Percentiles rank a stretch among this genome's conserved stretches.
These are phyloP conservation scores for Phytophthora boehmeriae DNA, from an alignment of 352 stramenopile species.

Conservation along the genomic window DNA sequence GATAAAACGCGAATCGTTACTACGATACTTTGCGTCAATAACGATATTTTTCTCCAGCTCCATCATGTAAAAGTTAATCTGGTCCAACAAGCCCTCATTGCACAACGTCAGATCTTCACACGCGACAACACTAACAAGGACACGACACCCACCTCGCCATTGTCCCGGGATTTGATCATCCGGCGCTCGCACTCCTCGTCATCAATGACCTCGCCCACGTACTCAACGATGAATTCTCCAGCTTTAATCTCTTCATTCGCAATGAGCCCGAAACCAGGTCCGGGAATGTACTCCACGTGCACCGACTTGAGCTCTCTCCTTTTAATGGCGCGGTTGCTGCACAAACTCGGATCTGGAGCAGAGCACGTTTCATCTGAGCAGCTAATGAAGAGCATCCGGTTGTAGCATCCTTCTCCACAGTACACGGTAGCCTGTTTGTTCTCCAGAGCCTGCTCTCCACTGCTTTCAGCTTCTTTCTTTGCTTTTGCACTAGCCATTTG, in stretches of 20 bases:
- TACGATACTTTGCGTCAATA: constrained; percentile 88
- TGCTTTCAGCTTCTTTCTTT: constrained; percentile 23
- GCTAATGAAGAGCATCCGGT: constrained; percentile 86
- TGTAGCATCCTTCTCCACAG: constrained; percentile 80
- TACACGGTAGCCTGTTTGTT: constrained; percentile 24
- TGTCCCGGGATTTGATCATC: constrained; percentile 60
- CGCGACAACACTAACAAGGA: neutral
- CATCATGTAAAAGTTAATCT: constrained; percentile 89
- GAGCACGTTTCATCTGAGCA: constrained; percentile 83
- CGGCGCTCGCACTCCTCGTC: constrained; percentile 79
- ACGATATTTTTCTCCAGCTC: constrained; percentile 86
- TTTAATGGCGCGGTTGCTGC: constrained; percentile 78
- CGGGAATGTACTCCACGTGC: constrained; percentile 74
- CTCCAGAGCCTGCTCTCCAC: neutral
- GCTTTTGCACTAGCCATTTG: constrained; percentile 53
- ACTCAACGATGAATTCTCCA: constrained; percentile 93
- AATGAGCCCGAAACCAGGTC: constrained; percentile 91
- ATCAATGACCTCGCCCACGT: constrained; percentile 94
- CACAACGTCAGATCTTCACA: neutral
- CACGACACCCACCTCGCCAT: constrained; percentile 47
- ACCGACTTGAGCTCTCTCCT: constrained; percentile 69
- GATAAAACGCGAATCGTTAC: constrained; percentile 95
- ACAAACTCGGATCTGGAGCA: constrained; percentile 63
- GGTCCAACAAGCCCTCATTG: constrained; percentile 3
- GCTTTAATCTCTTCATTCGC: constrained; percentile 76